These are phyloP conservation scores for Sugiyamaella xylanicola DNA, from an alignment of 1,139 yeast genomes.

Conservation along the genomic window DNA sequence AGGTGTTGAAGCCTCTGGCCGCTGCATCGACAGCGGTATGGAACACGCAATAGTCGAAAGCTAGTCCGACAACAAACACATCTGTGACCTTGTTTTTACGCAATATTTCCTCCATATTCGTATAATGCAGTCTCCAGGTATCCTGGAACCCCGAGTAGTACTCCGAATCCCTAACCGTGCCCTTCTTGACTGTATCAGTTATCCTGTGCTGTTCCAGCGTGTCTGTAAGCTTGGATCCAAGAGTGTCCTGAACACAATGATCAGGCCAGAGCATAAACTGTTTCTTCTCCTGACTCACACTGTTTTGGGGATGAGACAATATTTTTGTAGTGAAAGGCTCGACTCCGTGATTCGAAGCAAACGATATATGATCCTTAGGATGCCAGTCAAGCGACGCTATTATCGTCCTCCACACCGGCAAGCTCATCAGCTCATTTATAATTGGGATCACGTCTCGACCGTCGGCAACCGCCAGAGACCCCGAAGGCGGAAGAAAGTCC, in stretches of 20 bases:
- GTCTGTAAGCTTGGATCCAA: conserved; percentile 66
- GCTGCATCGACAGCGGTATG: conserved; percentile 73
- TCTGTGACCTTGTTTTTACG: conserved; percentile 51
- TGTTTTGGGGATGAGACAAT: conserved; percentile 51
- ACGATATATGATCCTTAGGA: conserved; percentile 73
- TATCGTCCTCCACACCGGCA: conserved; percentile 58
- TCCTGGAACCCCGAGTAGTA: conserved; percentile 90
- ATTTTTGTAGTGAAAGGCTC: conserved; percentile 54
- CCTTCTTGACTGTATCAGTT: conserved; percentile 59
- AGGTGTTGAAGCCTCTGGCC: conserved; percentile 61
- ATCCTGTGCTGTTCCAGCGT: conserved; percentile 44
- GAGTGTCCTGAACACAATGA: conserved; percentile 75
- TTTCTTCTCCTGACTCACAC: conserved; percentile 39
- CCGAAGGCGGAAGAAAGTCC: conserved; percentile 79
- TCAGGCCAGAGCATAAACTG: conserved; percentile 70
- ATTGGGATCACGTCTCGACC: conserved; percentile 63
- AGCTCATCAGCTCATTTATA: conserved; percentile 50
- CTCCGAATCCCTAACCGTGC: conserved; percentile 70
- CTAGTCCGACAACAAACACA: conserved; percentile 78
- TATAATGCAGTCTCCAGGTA: conserved; percentile 69
- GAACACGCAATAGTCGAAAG: conserved; percentile 82
- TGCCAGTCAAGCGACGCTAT: conserved; percentile 91
- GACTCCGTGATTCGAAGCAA: conserved; percentile 66
- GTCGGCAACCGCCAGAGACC: conserved; percentile 68
- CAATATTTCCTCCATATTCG: conserved; percentile 61